Evolutionary conservation across 768 basidiomycete genomes (phyloP), one percentile per base, ranked within the genome.

Genomic region (Lactifluus rugatus): DNA sequence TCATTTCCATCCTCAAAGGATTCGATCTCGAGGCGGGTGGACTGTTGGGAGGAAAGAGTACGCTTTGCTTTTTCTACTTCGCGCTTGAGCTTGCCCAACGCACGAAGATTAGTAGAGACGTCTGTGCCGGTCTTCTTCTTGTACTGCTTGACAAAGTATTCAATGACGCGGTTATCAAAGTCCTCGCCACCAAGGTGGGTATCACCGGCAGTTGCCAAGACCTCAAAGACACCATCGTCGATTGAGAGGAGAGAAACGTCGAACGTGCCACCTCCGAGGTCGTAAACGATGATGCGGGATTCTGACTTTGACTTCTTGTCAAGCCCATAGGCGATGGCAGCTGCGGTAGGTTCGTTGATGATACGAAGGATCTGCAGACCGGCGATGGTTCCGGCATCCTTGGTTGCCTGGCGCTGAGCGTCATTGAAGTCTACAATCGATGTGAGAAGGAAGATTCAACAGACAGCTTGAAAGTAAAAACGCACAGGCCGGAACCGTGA

Each of bases 361-460:
- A 97, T 94, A 74, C 93, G 91, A 70, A 97, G 89, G 59, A 96
- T 89, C 66, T 87, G 82, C 54, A 97, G 87, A 70, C 93, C 94
- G 42, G 94, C 89, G 67, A 97, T 96, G 41, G 86, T 85, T 67
- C 93, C 93, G 59, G 95, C 92, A 68, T 98, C 95, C 77, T 97
- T 98, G 74, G 95, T 97, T 16, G 95, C 95, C 72, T 97, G 95
- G 70, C 94, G 91, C 75, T 98, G 95, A 68, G 95, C 93, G 76
- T 97, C 94, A 72, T 98, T 97, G 84, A 95, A 96, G 81, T 94
- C 84, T 86, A 45, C 17, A 70, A 67, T 26, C 13, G 3, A 13
- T 16, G 34, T 54, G 25, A 51, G 68, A 62, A 49, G 10, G 26
- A 49, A 31, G 60, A 36, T 37, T 51, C 54, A 21, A 62, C 34